Conservation (phyloP, 1,284 basidiomycete species). For the Coriolopsis trogii region DNA sequence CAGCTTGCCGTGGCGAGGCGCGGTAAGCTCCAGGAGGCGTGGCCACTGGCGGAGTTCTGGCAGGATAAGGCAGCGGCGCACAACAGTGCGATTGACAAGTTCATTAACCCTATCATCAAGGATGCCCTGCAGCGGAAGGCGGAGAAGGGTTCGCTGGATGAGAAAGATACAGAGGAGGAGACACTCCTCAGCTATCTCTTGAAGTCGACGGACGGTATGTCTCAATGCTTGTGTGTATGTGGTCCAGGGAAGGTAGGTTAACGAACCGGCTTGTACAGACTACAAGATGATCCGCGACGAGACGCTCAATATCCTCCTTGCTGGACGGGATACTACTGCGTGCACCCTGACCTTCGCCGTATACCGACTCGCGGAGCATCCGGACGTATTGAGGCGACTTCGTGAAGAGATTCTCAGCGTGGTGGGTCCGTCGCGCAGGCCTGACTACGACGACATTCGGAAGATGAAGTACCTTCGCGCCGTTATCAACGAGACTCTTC, state of each 20-base stretch:
- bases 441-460: constrained; percentile 41
- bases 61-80: constrained; percentile 45
- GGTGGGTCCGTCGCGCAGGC: constrained; percentile 35
- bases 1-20: constrained; percentile 45
- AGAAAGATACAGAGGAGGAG: constrained; percentile 39
- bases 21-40: constrained; percentile 36
- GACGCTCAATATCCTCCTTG: constrained; percentile 39
- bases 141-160: constrained; percentile 16
- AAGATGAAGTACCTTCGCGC: constrained; percentile 46
- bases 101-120: constrained; percentile 51
- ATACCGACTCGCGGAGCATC: constrained; percentile 43
- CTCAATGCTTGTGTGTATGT: background rate
- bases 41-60: constrained; percentile 54
- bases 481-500: constrained; percentile 54
- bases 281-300: constrained; percentile 37
- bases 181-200: constrained; percentile 56
- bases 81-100: constrained; percentile 52
- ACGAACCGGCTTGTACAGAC: constrained; percentile 27
- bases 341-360: constrained; percentile 39
- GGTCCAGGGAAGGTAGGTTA: too few species aligned
- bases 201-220: constrained; percentile 48
- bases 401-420: constrained; percentile 41
- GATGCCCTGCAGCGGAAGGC: constrained; percentile 45
- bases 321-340: constrained; percentile 43
- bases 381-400: constrained; percentile 36